Base-by-base conservation (phyloP, 805 yeast species). In the Deakozyma indianensis region DNA sequence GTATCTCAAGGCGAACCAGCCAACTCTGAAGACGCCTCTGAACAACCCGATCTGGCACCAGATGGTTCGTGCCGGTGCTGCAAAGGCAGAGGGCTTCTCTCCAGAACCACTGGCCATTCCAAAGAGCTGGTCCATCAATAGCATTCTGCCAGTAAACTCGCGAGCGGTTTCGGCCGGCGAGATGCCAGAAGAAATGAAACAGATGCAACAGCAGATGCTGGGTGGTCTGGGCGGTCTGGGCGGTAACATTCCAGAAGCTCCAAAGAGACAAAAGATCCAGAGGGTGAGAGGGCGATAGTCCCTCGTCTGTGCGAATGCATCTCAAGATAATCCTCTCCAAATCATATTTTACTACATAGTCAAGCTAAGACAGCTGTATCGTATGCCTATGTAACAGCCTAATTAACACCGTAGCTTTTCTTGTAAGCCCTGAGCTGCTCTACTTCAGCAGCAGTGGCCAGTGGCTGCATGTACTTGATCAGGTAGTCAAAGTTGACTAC, bases 101-200 rank as follows among this genome's bases (percentile, higher is more conserved):
- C 75, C 83, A 11, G 18, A 53, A 69, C 74, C 62, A 61, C 81
- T 56, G 41, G 94, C 95, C 9, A 68, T 65, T 47, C 95, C 94
- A n/a, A 75, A 77, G 53, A 95, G 95, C 11, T 82, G 83, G 70
- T 76, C 71, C 55, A 82, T 88, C 84, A 85, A 83, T 61, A 75
- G 79, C 1, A 78, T 90, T 41, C 85, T 88, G 14, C 98, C 98
- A n/a, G 70, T 86, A 24, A 86, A 81, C 56, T 80, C 94, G 45
- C 77, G 81, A 18, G 77, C 81, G 41, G 71, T 88, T 41, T 73
- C 84, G 70, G 88, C 83, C 24, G 86, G 83, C 55, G 96, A 96
- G 44, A 78, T 79, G 71, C 78, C 87, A 1, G 85, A 62, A 27
- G 58, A 62, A 42, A 32, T 32, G 18, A 46, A 52, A 21, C 54